Evolutionary conservation across 352 stramenopile species (phyloP).

Genomic region (Blastocystis sp.): DNA sequence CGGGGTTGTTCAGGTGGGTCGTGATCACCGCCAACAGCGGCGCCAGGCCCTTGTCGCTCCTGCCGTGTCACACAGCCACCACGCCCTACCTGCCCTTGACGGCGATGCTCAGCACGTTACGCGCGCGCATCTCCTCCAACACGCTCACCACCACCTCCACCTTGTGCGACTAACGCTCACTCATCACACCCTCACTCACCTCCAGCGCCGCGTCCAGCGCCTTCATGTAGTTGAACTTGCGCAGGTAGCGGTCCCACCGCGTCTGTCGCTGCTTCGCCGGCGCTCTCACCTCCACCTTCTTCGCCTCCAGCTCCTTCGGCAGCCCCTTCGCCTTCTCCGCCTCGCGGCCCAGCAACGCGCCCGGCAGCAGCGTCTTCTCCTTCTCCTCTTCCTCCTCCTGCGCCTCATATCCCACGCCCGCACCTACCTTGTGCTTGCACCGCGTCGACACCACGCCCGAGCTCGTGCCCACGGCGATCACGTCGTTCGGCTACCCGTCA

Average conservation of each 20-base stretch:
- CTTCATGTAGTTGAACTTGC: conserved; percentile 60
- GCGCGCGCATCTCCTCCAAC: conserved; percentile 46
- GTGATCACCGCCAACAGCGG: conserved; percentile 52
- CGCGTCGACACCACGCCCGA: conserved; percentile 60
- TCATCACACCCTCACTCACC: neutral
- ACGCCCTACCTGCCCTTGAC: neutral
- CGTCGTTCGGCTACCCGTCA: conserved; percentile 41
- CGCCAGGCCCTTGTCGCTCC: conserved; percentile 32
- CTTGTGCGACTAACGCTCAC: neutral
- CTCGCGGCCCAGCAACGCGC: conserved; percentile 24
- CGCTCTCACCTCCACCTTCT: conserved; percentile 57
- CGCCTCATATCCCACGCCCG: neutral
- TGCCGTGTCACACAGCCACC: neutral
- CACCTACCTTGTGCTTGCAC: neutral
- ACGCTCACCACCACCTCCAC: conserved; percentile 19
- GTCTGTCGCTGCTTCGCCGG: neutral
- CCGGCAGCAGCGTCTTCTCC: neutral
- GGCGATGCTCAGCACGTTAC: conserved; percentile 20
- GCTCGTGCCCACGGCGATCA: conserved; percentile 50
- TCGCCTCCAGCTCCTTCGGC: conserved; percentile 5
- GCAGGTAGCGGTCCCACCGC: conserved; percentile 47
- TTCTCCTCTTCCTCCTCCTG: conserved; percentile 11
- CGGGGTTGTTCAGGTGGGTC: conserved; percentile 26
- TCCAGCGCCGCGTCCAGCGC: conserved; percentile 53
- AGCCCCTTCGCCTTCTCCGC: neutral